A percentile compares a stretch with the other conserved stretches of the same genome.
Evolutionary conservation across 2,329 filamentous ascomycete species (phyloP).

Genomic region (Colletotrichum sp.): DNA sequence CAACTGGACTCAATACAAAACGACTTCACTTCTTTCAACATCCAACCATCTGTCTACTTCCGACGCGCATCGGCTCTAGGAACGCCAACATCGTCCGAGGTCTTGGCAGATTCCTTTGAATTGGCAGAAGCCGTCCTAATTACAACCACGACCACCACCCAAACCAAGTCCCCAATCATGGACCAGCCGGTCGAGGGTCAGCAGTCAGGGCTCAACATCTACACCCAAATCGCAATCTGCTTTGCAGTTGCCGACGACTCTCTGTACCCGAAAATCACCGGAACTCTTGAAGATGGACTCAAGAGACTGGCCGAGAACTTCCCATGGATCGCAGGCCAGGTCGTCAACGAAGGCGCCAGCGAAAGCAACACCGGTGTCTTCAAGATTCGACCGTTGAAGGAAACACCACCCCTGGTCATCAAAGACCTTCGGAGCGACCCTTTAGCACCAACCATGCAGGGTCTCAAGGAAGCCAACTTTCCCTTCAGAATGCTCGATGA

Average conservation of each 20-base stretch:
- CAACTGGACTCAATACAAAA: neutral
- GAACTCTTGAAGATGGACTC: conserved; percentile 39
- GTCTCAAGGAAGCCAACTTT: conserved; percentile 40
- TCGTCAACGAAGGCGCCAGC: conserved; percentile 36
- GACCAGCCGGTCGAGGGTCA: conserved; percentile 42
- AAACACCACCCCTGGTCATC: conserved; percentile 38
- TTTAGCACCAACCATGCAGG: conserved; percentile 39
- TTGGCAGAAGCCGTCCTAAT: neutral
- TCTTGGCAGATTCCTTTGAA: neutral
- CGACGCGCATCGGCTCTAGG: neutral
- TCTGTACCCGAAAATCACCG: conserved; percentile 28
- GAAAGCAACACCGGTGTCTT: conserved; percentile 34
- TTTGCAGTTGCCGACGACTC: conserved; percentile 34
- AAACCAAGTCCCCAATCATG: neutral
- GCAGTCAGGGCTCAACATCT: conserved; percentile 43
- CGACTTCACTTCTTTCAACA: neutral
- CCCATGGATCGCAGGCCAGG: conserved; percentile 52
- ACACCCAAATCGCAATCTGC: conserved; percentile 49
- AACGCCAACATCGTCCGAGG: neutral
- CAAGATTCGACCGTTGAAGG: conserved; percentile 40
- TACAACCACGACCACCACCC: neutral
- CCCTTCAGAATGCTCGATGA: conserved; percentile 56
- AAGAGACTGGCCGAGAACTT: conserved; percentile 41
- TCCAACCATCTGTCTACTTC: neutral
- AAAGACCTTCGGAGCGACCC: conserved; percentile 45